Conservation (phyloP, 768 basidiomycete genomes). For the Pulveroboletus sp. region DNA sequence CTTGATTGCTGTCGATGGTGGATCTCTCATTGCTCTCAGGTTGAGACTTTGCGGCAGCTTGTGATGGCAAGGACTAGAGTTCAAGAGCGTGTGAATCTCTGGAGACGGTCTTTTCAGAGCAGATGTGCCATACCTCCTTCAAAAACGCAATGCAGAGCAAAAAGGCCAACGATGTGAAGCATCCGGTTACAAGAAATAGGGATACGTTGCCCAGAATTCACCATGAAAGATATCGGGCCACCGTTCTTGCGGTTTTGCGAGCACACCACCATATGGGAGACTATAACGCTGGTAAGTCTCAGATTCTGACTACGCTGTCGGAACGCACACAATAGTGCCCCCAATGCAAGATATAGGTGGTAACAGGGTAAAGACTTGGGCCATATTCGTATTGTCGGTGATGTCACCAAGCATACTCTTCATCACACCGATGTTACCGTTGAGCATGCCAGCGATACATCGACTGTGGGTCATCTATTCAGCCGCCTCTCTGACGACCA, state of each 20-base stretch:
- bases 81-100: neutral
- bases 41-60: neutral
- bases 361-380: constrained; percentile 33
- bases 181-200: constrained; percentile 32
- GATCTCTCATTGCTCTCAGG: constrained; percentile 5
- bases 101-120: no score
- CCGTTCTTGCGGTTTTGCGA: constrained; percentile 53
- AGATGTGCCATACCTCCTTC: constrained; percentile 30
- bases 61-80: constrained; percentile 26
- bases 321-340: constrained; percentile 29
- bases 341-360: constrained; percentile 29
- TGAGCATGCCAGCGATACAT: constrained; percentile 35
- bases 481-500: neutral
- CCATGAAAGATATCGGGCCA: constrained; percentile 49
- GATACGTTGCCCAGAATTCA: constrained; percentile 35
- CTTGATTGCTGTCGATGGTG: neutral
- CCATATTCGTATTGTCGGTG: no score
- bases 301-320: neutral
- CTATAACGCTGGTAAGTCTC: constrained; percentile 28
- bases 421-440: no score
- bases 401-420: no score
- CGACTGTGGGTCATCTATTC: constrained; percentile 27
- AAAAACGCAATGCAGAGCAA: constrained; percentile 22
- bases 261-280: constrained; percentile 56
- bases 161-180: constrained; percentile 10